Evolutionary conservation across 345 rosid species (phyloP), one percentile per base, ranked within the genome.

Genomic region (Melastoma malabathricum): DNA sequence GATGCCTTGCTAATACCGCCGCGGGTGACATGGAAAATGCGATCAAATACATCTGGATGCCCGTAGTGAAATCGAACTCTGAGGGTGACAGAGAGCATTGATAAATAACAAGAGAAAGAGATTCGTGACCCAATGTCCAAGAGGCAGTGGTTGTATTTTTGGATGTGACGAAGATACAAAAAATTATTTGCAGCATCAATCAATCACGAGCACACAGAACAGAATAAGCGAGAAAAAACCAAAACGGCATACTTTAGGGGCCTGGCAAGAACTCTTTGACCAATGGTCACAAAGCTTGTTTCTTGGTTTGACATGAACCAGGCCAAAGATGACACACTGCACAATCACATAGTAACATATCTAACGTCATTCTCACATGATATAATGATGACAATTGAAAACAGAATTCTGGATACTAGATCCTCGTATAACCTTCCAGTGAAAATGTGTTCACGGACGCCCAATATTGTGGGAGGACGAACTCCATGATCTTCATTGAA

Each of bases 291-390:
- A 46, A 92, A 92, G 58, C 98, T 92, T 7, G 97, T 82, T 70
- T 87, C 97, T 66, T 92, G 98, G 55, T 87, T 92, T 39, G 97
- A 92, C 98, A 92, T 92, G 68, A 92, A 87, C 98, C 97, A 92
- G 18, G 95, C 98, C 65, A 92, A 49, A 72, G 98, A 92, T 41
- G 98, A 92, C 50, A 92, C 97, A 79, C 97, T 92, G 81, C 69
- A n/a, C n/a, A 69, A 41, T 46, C 43, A 29, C 57, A 43, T 15
- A 54, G 46, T 29, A 9, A 9, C 41, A 34, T 59, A 58, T 69
- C 61, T 22, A 65, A 62, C 59, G 47, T 49, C 18, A 25, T 19
- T 5, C n/a, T n/a, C n/a, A n/a, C n/a, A n/a, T n/a, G n/a, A n/a
- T n/a, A n/a, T n/a, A n/a, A n/a, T n/a, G n/a, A n/a, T n/a, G n/a